Evolutionary conservation across 352 stramenopile species (phyloP).

Genomic region (Phytophthora boehmeriae): DNA sequence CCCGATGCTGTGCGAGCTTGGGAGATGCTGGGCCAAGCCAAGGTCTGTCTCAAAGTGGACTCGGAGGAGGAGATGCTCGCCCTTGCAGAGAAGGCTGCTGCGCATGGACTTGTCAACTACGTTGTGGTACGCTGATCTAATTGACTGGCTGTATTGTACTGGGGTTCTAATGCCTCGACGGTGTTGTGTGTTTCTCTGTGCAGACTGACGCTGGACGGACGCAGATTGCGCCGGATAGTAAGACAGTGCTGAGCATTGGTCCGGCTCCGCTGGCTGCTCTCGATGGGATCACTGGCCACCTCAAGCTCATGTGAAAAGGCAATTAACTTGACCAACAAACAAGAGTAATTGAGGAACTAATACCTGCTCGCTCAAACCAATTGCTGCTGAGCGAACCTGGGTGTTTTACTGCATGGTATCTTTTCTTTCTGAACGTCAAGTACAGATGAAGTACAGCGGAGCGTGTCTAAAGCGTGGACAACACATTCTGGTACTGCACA

Average conservation of each 20-base stretch:
- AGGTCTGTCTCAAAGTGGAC: conserved; percentile 88
- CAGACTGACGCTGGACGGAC: conserved; percentile 83
- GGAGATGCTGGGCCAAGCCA: conserved; percentile 87
- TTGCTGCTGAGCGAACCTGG: not conserved
- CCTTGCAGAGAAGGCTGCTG: conserved; percentile 66
- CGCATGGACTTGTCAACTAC: conserved; percentile 76
- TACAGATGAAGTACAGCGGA: too few relatives aligned
- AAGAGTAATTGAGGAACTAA: conserved; percentile 3
- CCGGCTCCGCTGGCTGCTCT: conserved; percentile 71
- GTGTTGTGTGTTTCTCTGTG: conserved; percentile 5
- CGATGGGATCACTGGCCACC: conserved; percentile 76
- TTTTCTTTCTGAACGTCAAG: not conserved
- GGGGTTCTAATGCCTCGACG: too few relatives aligned
- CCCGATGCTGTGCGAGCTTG: conserved; percentile 71
- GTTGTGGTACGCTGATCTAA: conserved; percentile 61
- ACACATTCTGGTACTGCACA: conserved; percentile 52
- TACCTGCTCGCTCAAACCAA: not conserved
- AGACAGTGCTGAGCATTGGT: conserved; percentile 86
- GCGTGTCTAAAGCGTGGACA: conserved; percentile 51
- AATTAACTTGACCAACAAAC: not conserved
- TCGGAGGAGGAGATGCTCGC: conserved; percentile 83
- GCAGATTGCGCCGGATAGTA: conserved; percentile 85
- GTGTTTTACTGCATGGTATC: not conserved
- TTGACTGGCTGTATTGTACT: too few relatives aligned
- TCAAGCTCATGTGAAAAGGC: conserved; percentile 82